These are phyloP conservation scores for Penicillium arizonense DNA, from an alignment of 495 filamentous ascomycete species.

Conservation along the genomic window DNA sequence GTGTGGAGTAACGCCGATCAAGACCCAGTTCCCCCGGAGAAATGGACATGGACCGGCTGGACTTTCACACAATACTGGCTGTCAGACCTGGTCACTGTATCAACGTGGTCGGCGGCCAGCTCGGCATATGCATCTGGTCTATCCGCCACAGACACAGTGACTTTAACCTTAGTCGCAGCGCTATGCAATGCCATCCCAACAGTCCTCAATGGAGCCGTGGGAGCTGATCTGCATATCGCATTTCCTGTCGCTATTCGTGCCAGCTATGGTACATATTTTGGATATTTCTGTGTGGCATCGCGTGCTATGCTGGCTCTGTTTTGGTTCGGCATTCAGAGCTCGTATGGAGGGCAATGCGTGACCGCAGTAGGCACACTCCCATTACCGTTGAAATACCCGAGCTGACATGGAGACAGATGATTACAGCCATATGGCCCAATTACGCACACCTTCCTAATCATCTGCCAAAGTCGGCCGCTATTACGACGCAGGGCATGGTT, in stretches of 20 bases:
- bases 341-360: slow-evolving; percentile 13
- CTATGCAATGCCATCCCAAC: slow-evolving; percentile 15
- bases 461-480: slow-evolving; percentile 45
- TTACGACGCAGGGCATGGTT: slow-evolving; percentile 50
- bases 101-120: slow-evolving; percentile 14
- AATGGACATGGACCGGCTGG: slow-evolving; percentile 50
- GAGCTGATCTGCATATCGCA: slow-evolving; percentile 46
- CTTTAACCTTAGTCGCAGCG: slow-evolving; percentile 9
- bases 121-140: slow-evolving; percentile 12
- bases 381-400: too few species aligned
- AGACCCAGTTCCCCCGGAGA: slow-evolving; percentile 45
- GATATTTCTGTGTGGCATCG: slow-evolving; percentile 42
- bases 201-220: slow-evolving; percentile 48
- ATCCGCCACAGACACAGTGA: slow-evolving; percentile 9
- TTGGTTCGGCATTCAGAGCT: slow-evolving; percentile 36
- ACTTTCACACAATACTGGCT: slow-evolving; percentile 32
- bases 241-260: slow-evolving; percentile 43
- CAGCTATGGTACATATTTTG: slow-evolving; percentile 53
- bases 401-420: too few species aligned
- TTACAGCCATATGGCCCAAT: slow-evolving; percentile 45
- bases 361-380: background rate
- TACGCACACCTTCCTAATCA: slow-evolving; percentile 43
- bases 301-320: slow-evolving; percentile 45
- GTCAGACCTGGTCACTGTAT: slow-evolving; percentile 21
- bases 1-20: slow-evolving; percentile 48